Base-by-base conservation (phyloP, 495 filamentous ascomycete species). In the Hypoxylon fuscum region DNA sequence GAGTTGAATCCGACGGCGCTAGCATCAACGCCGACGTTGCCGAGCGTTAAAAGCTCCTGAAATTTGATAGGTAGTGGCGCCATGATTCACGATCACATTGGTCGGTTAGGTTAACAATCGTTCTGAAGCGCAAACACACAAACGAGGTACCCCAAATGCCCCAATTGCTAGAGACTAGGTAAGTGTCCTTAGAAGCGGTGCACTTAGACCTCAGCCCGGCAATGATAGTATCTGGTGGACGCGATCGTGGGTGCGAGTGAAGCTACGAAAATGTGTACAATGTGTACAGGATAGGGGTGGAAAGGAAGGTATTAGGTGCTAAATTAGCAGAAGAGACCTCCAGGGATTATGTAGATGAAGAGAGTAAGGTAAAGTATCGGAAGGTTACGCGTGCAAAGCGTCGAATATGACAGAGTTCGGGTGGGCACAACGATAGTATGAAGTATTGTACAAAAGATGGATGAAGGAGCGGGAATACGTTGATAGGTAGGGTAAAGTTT, bases 1-100 rank as follows among this genome's bases (percentile, higher is more conserved):
- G 90, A 90, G 74, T 96, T 96, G 82, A 98, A 99, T 69, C 92
- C 90, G 83, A 99, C 96, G 55, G 94, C 90, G 52, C 81, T 72
- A 85, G 91, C 90, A 73, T 88, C 87, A 73, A 98, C 91, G 68
- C 90, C 92, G 58, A 87, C 77, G 76, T 86, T 87, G 72, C 82
- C 73, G 83, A 96, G 90, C 86, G 90, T 90, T 71, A 96, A 81
- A 71, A 96, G 84, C 86, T 97, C 93, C 74, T 89, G 91, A 76
- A 97, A 97, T 79, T 91, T 91, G 82, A 97, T 97, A 66, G 93
- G 93, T 67, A 97, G 64, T 55, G 73, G 73, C 62, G 78, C 76
- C 79, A 82, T 82, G 72, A 42, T 76, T 68, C 54, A 56, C 63
- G 67, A 62, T 58, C 45, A 66, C 67, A 72, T 72, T 55, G 66